A percentile compares a stretch with the other conserved stretches of the same genome.
Conservation (phyloP, 805 yeast species). For the Ascoidea tarda region DNA sequence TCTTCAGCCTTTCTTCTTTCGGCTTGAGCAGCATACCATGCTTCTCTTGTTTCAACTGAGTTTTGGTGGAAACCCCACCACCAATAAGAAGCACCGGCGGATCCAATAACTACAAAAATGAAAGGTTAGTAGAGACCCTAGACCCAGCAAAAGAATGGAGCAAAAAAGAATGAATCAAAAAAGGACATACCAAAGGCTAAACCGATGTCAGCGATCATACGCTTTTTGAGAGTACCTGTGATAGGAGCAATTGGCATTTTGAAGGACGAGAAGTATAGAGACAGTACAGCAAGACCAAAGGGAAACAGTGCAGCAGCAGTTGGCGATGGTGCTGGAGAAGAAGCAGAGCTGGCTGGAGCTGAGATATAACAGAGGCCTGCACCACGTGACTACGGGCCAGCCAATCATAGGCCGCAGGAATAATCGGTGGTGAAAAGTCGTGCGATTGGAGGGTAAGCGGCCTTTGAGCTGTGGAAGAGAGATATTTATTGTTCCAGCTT, state of each 20-base stretch:
- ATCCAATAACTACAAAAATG: conserved; percentile 28
- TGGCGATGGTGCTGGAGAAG: too few relatives aligned
- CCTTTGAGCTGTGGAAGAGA: too few relatives aligned
- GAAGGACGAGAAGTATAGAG: background rate
- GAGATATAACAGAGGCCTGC: background rate
- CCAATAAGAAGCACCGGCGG: conserved; percentile 58
- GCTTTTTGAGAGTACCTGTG: conserved; percentile 70
- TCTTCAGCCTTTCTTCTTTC: conserved; percentile 40
- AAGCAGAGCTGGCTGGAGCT: too few relatives aligned
- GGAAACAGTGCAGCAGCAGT: too few relatives aligned
- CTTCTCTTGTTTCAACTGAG: conserved; percentile 63
- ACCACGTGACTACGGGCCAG: background rate
- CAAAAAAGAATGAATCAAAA: background rate
- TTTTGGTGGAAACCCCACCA: conserved; percentile 80
- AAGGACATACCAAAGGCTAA: conserved; percentile 35
- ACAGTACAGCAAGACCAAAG: too few relatives aligned
- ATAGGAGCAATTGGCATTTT: conserved; percentile 75
- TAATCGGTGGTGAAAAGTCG: background rate
- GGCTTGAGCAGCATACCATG: conserved; percentile 68
- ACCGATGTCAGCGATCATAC: conserved; percentile 64
- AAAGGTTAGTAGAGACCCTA: background rate
- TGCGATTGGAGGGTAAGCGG: too few relatives aligned
- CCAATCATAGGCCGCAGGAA: conserved; percentile 2
- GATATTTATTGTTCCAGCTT: too few relatives aligned
- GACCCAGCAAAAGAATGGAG: background rate